A percentile compares a stretch with the other conserved stretches of the same genome.
These are phyloP conservation scores for Apiotrichum montevideense DNA, from an alignment of 1,284 basidiomycete genomes.

Conservation along the genomic window DNA sequence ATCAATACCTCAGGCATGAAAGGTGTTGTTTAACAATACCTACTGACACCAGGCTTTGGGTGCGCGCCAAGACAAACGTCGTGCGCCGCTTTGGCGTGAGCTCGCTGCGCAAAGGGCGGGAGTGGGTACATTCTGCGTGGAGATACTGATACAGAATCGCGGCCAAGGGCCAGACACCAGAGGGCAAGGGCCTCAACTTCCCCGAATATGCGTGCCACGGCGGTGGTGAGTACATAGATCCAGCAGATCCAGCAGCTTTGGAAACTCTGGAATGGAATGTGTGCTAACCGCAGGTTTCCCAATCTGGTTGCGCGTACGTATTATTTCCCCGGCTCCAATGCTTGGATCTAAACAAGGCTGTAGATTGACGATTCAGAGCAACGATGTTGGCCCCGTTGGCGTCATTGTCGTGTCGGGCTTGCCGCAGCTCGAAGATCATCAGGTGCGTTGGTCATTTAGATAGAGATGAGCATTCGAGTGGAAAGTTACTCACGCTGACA, in stretches of 20 bases:
- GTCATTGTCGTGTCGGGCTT: constrained; percentile 47
- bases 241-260: not conserved
- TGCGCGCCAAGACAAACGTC: constrained; percentile 41
- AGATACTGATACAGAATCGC: constrained; percentile 11
- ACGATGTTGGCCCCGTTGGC: constrained; percentile 53
- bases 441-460: constrained; percentile 20
- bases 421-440: constrained; percentile 45
- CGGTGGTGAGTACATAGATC: constrained; percentile 27
- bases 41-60: constrained; percentile 25
- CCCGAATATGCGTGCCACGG: constrained; percentile 43
- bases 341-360: no score
- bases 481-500: not conserved
- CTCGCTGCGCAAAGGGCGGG: constrained; percentile 36
- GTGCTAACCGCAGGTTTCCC: constrained; percentile 31
- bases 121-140: constrained; percentile 16
- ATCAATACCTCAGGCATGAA: not conserved
- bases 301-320: constrained; percentile 32
- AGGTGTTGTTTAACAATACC: not conserved
- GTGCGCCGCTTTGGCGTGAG: constrained; percentile 36
- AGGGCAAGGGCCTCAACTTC: constrained; percentile 26
- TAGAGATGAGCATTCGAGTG: no score
- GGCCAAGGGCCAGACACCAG: constrained; percentile 23
- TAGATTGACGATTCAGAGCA: constrained; percentile 64
- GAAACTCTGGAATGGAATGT: no score
- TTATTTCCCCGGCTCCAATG: no score